Evolutionary conservation across 1,284 basidiomycete species (phyloP).

Genomic region (Irpex rosettiformis): DNA sequence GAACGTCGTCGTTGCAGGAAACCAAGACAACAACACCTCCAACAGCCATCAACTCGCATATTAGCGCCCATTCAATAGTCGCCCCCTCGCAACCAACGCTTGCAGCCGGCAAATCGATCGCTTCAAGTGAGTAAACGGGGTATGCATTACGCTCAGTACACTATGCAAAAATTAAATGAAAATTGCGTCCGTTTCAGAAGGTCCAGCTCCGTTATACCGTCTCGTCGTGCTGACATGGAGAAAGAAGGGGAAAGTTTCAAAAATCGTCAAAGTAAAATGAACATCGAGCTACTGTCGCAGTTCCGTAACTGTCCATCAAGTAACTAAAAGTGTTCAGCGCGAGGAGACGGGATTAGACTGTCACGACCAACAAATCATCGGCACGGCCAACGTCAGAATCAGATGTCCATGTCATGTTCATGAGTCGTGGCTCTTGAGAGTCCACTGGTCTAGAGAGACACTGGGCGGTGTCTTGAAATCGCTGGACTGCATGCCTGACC

Average conservation of each 20-base stretch:
- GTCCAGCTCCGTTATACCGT: background rate
- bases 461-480: slow-evolving; percentile 63
- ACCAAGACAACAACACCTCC: slow-evolving; percentile 19
- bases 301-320: slow-evolving; percentile 13
- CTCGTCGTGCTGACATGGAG: slow-evolving; percentile 2
- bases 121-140: background rate
- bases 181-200: slow-evolving; percentile 1
- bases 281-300: slow-evolving; percentile 5
- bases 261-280: slow-evolving; percentile 2
- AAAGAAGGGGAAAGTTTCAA: slow-evolving; percentile 8
- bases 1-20: slow-evolving; percentile 10
- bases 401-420: too few species aligned
- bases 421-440: slow-evolving; percentile 66
- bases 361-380: slow-evolving; percentile 2
- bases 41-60: slow-evolving; percentile 14
- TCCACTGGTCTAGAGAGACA: slow-evolving; percentile 70
- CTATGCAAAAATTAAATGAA: slow-evolving; percentile 1
- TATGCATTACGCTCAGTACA: slow-evolving; percentile 7
- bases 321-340: slow-evolving; percentile 1
- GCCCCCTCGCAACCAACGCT: slow-evolving; percentile 10
- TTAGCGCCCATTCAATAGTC: slow-evolving; percentile 8
- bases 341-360: background rate
- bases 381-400: too few species aligned
- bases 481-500: slow-evolving; percentile 57
- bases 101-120: background rate